These are phyloP conservation scores for Dujonia santamariae DNA, from an alignment of 1,139 yeast species.

Conservation along the genomic window DNA sequence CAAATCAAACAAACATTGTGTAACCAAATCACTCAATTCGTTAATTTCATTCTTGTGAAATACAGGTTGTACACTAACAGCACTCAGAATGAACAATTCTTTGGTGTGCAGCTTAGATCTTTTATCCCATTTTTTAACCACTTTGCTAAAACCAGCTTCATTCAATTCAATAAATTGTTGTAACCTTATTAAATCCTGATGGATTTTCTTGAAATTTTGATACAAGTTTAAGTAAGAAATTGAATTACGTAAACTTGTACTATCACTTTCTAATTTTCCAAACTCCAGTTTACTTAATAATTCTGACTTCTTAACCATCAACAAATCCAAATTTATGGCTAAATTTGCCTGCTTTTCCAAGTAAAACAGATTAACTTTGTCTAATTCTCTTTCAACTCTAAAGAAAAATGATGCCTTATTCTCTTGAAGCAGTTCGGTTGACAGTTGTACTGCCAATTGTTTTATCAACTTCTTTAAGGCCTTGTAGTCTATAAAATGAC, in stretches of 20 bases:
- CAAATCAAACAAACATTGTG: conserved; percentile 72
- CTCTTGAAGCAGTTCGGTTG: conserved; percentile 55
- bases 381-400: conserved; percentile 88
- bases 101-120: conserved; percentile 92
- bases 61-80: conserved; percentile 94
- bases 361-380: conserved; percentile 87
- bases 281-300: conserved; percentile 39
- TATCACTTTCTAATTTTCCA: conserved; percentile 18
- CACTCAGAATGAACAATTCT: conserved; percentile 85
- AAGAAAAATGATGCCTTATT: conserved; percentile 93
- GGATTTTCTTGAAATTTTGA: conserved; percentile 85
- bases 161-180: conserved; percentile 93
- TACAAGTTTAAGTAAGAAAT: conserved; percentile 54
- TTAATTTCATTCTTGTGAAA: conserved; percentile 89
- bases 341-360: conserved; percentile 86
- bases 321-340: conserved; percentile 71
- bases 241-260: conserved; percentile 37
- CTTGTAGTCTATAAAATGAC: conserved; percentile 91
- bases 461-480: conserved; percentile 81
- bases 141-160: conserved; percentile 94
- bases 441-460: conserved; percentile 52
- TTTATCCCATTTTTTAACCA: conserved; percentile 96
- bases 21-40: conserved; percentile 78
- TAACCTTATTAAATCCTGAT: conserved; percentile 80
- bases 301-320: conserved; percentile 69